Evolutionary conservation across 2,329 filamentous ascomycete genomes (phyloP), one percentile per base, ranked within the genome.

Genomic region (Leptosphaerulina australis): DNA sequence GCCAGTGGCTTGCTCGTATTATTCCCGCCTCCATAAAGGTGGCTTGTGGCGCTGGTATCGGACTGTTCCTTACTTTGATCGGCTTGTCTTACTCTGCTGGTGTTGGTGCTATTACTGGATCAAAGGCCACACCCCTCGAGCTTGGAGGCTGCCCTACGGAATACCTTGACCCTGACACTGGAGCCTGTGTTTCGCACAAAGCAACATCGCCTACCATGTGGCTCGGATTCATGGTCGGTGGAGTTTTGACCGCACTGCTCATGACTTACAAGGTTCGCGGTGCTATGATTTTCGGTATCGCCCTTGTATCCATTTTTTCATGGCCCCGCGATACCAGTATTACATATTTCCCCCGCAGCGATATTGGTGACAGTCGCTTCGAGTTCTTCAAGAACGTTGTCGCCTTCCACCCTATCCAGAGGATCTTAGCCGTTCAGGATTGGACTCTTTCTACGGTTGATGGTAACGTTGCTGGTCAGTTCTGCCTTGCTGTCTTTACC

Each of bases 301-400:
- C 92, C 17, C 81, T 95, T 15, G 90, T 95, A 44, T 90, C 87
- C 56, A 87, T 95, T 71, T 90, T 93, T 71, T 94, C 90, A 4
- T 96, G 91, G 91, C 91, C 91, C 0, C 83, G 91, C 15, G 77
- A 79, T 17, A 93, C 90, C 0, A 70, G 81, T 0, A 84, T 95
- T 50, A 93, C 90, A 2, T 91, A 87, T 71, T 95, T 95, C 74
- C 90, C 91, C 0, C 80, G 91, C 62, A 89, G 83, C 0, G 61
- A 78, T 0, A 69, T 86, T 1, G 91, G 91, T 29, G 79, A 92
- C 69, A 80, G 80, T 63, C 78, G 78, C 29, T 96, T 94, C 70
- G 79, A 92, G 60, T 96, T 94, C 74, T 96, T 96, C 82, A 91
- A 89, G 72, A 82, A 91, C 67, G 88, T 95, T 1, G 90, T 93